Conservation (phyloP, 1,284 basidiomycete species). For the Fomitiporia mediterranea region DNA sequence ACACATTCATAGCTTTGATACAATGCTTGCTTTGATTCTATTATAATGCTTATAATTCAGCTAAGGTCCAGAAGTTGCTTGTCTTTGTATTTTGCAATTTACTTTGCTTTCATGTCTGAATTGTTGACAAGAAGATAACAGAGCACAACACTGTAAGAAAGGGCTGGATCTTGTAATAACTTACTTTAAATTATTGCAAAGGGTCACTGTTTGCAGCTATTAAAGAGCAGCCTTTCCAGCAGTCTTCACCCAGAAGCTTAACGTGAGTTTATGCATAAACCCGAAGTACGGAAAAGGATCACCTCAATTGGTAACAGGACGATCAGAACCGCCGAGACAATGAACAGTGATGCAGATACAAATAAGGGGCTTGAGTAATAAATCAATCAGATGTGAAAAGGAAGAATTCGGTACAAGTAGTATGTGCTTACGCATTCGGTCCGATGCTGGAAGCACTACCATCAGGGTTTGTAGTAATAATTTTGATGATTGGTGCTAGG, state of each 20-base stretch:
- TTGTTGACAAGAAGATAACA: too few species aligned
- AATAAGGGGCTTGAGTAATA: constrained; percentile 44
- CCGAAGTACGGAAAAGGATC: constrained; percentile 13
- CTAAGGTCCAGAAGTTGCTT: too few species aligned
- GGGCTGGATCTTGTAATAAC: too few species aligned
- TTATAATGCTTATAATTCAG: too few species aligned
- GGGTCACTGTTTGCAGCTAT: too few species aligned
- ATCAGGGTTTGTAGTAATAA: constrained; percentile 33
- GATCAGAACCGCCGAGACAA: constrained; percentile 43
- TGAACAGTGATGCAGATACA: constrained; percentile 52
- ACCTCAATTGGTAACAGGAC: constrained; percentile 57
- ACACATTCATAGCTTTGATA: too few species aligned
- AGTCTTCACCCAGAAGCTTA: neutral
- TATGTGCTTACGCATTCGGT: constrained; percentile 32
- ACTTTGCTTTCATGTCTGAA: too few species aligned
- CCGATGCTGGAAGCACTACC: constrained; percentile 14
- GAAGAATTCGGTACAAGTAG: constrained; percentile 23
- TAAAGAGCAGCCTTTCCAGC: neutral
- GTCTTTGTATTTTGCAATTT: too few species aligned
- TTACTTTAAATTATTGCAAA: too few species aligned
- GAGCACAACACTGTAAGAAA: too few species aligned
- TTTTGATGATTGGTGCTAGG: constrained; percentile 51
- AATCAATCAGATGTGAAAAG: neutral
- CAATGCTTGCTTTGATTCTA: too few species aligned
- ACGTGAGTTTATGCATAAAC: neutral